A percentile compares a stretch with the other conserved stretches of the same genome.
Evolutionary conservation across 225 moss, liverwort and hornwort genomes (phyloP).

Genomic region (Marchantia polymorpha): DNA sequence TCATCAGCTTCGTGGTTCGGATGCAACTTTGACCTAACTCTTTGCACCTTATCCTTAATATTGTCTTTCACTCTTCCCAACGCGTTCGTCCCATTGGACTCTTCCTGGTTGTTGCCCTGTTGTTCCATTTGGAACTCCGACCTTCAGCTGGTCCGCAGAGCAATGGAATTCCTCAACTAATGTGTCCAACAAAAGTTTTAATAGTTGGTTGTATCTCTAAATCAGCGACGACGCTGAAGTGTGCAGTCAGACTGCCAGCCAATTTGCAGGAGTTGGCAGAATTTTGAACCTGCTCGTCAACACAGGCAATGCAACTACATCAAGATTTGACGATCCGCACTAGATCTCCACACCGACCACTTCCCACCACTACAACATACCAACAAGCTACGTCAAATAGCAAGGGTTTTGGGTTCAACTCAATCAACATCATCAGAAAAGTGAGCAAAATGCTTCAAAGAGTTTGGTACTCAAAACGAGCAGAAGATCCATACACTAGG

Average conservation of each 20-base stretch:
- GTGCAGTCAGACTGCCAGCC: neutral
- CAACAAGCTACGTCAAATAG: neutral
- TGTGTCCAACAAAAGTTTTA: neutral
- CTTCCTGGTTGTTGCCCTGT: slow-evolving; percentile 16
- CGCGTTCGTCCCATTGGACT: neutral
- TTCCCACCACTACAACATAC: neutral
- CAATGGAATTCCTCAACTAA: neutral
- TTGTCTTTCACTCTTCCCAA: slow-evolving; percentile 20
- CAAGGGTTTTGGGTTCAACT: slow-evolving; percentile 4
- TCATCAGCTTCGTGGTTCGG: slow-evolving; percentile 12
- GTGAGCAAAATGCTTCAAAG: too few species aligned
- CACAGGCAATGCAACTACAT: neutral
- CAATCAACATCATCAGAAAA: neutral
- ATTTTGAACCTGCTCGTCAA: neutral
- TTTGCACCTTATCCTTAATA: slow-evolving; percentile 24
- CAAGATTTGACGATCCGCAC: neutral
- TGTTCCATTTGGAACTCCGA: slow-evolving; percentile 29
- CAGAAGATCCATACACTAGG: neutral
- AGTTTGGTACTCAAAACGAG: neutral
- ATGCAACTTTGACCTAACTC: slow-evolving; percentile 18
- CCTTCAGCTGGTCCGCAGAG: slow-evolving; percentile 9
- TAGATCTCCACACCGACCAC: neutral
- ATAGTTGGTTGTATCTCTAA: neutral
- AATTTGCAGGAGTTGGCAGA: neutral
- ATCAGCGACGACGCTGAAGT: neutral